Evolutionary conservation across 768 basidiomycete species (phyloP), one percentile per base, ranked within the genome.

Genomic region (Termitomyces sp.): DNA sequence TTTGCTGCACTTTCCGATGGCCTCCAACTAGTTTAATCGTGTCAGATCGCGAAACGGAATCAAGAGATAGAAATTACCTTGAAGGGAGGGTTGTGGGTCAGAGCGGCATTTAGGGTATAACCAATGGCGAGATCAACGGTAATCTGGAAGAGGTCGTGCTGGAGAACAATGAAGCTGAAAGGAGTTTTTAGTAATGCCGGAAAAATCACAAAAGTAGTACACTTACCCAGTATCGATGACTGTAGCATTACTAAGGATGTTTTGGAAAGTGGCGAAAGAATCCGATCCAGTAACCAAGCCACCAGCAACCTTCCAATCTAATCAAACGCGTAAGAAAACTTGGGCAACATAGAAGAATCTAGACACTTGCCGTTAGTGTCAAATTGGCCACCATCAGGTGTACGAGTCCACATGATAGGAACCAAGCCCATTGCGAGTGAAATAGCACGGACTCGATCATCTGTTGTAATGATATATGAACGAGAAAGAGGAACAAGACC

Each of bases 361-460:
- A 29, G 13, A 16, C n/a, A 60, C 70, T 36, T 61, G 85, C 87
- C 88, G 54, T 89, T 85, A 38, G 89, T 90, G 63, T 91, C 88
- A 63, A 89, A 91, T 50, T 71, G 69, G 36, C 71, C 72, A 43
- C 77, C 80, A 27, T 65, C 64, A 43, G 84, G 79, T 11, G 80
- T 77, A 11, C 77, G 75, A 31, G 92, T 91, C 95, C 95, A 98
- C 67, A 96, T 88, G 64, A 97, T 84, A 25, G 96, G 91, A 11
- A 85, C 75, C 71, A 98, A 72, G 42, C 94, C 93, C 95, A 98
- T 96, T 29, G 93, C 91, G 51, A 91, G 68, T 18, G 86, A 75
- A 67, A 98, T 93, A 38, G 88, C 89, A 57, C 96, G 89, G 43
- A 98, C 94, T 63, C 95, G 92, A 72, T 93, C 89, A 67, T 98